phyloP scores from a whole-genome alignment of 495 filamentous ascomycete genomes.

The Trichoderma orchidacearum region DNA sequence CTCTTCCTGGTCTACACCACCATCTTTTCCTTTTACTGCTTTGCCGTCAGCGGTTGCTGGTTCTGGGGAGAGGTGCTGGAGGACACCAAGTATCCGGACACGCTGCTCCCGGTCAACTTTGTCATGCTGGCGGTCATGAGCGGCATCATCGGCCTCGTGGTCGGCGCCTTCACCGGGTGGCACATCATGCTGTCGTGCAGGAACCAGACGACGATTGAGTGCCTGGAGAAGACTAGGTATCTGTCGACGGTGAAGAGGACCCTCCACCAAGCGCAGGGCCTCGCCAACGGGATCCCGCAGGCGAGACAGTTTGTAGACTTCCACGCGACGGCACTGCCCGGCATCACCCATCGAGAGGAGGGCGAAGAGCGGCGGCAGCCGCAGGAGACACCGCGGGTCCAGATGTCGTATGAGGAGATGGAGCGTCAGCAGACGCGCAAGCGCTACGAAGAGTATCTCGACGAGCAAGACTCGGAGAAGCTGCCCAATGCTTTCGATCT shows the following conservation, averaged over 20 bases:
- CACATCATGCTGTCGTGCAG: constrained; percentile 69
- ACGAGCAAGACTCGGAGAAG: constrained; percentile 73
- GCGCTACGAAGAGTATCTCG: constrained; percentile 77
- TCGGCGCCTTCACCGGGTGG: constrained; percentile 85
- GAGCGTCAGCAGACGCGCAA: constrained; percentile 56
- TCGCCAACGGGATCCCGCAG: constrained; percentile 23
- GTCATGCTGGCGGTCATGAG: constrained; percentile 73
- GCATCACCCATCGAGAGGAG: constrained; percentile 66
- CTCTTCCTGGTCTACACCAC: constrained; percentile 88
- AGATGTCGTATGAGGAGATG: constrained; percentile 47
- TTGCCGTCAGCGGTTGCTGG: constrained; percentile 57
- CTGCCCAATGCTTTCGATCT: constrained; percentile 89
- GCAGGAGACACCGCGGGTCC: constrained; percentile 5
- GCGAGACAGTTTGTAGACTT: constrained; percentile 62
- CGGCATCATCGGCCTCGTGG: constrained; percentile 81
- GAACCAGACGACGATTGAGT: constrained; percentile 88
- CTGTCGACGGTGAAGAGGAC: constrained; percentile 60
- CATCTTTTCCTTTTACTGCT: constrained; percentile 73
- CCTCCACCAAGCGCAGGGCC: constrained; percentile 45
- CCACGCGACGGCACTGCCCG: constrained; percentile 72
- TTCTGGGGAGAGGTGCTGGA: constrained; percentile 70
- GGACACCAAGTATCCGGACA: constrained; percentile 43
- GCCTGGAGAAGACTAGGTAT: constrained; percentile 86
- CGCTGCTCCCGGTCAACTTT: constrained; percentile 76
- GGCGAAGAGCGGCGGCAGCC: constrained; percentile 42